Base-by-base conservation (phyloP, 306 rosid species). In the Gillenia trifoliata region DNA sequence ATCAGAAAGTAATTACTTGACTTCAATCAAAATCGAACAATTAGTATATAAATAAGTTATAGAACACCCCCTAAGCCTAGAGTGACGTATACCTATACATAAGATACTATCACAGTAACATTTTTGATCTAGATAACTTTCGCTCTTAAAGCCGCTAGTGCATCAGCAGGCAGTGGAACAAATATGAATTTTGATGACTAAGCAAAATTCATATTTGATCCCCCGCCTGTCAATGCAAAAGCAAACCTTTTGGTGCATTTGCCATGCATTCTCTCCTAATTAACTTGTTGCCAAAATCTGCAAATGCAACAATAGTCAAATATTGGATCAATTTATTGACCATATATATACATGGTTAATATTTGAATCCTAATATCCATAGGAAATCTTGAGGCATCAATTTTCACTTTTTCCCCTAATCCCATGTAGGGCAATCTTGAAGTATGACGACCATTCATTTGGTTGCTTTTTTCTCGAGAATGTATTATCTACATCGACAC, bases 201-300 rank as follows among this genome's bases (percentile, higher is more conserved):
- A n/a, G 0, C 28, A 54, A 54, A 89, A 85, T 91, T 79, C 98
- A 91, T 87, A 93, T 91, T 91, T 85, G 92, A 83, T 77, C 92
- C 93, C 70, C 97, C 74, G 90, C 97, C 93, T 91, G 91, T 86
- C 79, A 1, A 84, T 77, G 64, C 82, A n/a, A 83, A 81, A 86
- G 26, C 71, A 70, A 70, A 80, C 83, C 75, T 70, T 66, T 40
- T 25, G 15, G 9, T 33, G 6, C 25, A 15, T 54, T 7, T 29
- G 29, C 20, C 20, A n/a, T 52, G 38, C 9, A 52, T 28, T 30
- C 38, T 52, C 26, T 70, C 26, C 20, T 64, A 1, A 11, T 6
- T 60, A 49, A 16, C 30, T 74, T 64, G 11, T 30, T 45, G 61
- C 38, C 25, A 28, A 12, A 47, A 36, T 23, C 29, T 30, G 59